Evolutionary conservation across 352 stramenopile species (phyloP), one percentile per base, ranked within the genome.

Genomic region (Peronospora belbahrii): DNA sequence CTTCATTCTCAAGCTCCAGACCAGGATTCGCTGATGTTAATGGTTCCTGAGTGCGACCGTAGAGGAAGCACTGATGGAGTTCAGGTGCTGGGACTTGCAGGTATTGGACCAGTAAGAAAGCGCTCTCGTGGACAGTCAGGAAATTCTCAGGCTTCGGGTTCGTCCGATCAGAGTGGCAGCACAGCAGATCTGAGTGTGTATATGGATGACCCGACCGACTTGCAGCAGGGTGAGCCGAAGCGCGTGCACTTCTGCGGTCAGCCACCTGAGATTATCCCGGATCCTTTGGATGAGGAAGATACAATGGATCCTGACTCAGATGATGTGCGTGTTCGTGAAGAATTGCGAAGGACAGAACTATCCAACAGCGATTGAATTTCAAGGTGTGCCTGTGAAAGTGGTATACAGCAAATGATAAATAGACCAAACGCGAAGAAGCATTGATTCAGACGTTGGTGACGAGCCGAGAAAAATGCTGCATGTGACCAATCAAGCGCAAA

Each of bases 201-300:
- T 31, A 38, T 62, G 23, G 52, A 70, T 34, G 64, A 67, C 6
- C 53, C 52, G 4, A 33, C 48, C 0, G 60, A 67, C 22, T 52
- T 60, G 15, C 55, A 63, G n/a, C 60, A 67, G 46, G 57, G 60
- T 2, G 64, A 70, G 18, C 52, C 57, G 25, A 81, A 81, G 34
- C 63, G 66, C 14, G 69, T 81, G 20, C 69, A 81, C 48, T 81
- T 81, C 40, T 64, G 56, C 25, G 53, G 59, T 3, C 64, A 70
- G 6, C 60, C 69, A 4, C 63, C 61, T 0, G 57, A 73, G 42
- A 67, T 74, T 34, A 81, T 81, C 37, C 69, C 69, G 0, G 59
- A 67, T 27, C 13, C 39, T 22, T 14, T 47, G 0, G 28, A 53
- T 19, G 46, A 52, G 6, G 28, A 59, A 2, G 49, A 65, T 0